Conservation (phyloP, 768 basidiomycete genomes). For the Lyophyllum semitale region DNA sequence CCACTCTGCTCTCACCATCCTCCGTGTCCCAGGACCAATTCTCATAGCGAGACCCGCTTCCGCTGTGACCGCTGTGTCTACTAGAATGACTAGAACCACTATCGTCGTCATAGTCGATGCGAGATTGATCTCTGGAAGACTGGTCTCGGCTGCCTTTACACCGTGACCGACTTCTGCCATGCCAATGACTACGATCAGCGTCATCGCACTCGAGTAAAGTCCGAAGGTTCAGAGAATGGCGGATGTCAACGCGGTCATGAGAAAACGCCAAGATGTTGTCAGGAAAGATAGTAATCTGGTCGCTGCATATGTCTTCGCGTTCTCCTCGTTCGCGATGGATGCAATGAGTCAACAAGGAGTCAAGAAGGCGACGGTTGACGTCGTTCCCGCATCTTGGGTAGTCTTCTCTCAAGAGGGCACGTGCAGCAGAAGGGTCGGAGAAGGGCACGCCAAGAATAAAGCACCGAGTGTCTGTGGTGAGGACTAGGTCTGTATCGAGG, state of each 20-base stretch:
- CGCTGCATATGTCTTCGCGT: conserved; percentile 9
- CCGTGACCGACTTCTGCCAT: not conserved
- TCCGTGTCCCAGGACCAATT: too few species aligned
- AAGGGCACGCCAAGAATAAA: conserved; percentile 14
- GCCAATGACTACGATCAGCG: not conserved
- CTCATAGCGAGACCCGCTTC: not conserved
- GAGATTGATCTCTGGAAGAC: conserved; percentile 1
- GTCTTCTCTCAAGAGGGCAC: conserved; percentile 10
- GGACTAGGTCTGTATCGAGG: conserved; percentile 1
- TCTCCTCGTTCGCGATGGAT: conserved; percentile 9
- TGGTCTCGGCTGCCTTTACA: conserved; percentile 5
- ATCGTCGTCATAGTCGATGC: too few species aligned
- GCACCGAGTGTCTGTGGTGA: conserved; percentile 6
- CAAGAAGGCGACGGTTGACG: conserved; percentile 14
- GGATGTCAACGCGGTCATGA: conserved; percentile 1
- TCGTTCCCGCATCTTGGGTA: conserved; percentile 11
- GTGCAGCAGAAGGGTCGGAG: conserved; percentile 9
- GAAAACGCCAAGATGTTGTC: conserved; percentile 15
- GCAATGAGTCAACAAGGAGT: conserved; percentile 16
- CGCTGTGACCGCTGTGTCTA: too few species aligned
- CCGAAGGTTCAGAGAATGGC: conserved; percentile 4
- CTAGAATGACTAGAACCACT: too few species aligned
- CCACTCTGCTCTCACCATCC: not conserved
- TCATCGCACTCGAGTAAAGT: conserved; percentile 14
- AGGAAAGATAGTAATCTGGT: conserved; percentile 10